Base-by-base conservation (phyloP, 257 asterid species). In the Forsythia suspensa region DNA sequence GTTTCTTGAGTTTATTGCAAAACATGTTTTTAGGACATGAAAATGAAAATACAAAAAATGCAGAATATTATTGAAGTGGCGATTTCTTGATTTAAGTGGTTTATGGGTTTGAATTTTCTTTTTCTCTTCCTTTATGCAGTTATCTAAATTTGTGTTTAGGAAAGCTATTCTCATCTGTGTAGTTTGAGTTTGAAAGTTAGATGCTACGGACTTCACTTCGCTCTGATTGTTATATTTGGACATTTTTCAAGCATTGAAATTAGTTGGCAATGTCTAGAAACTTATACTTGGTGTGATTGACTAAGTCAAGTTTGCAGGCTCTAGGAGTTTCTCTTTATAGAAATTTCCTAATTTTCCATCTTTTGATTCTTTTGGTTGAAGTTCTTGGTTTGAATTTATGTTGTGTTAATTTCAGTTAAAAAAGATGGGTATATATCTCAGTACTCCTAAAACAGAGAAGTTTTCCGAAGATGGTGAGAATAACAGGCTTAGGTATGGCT, bases 391-490 rank as follows among this genome's bases (percentile, higher is more conserved):
- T 41, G 81, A 40, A 52, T 67, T 70, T 61, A 51, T 38, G 46
- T 37, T 46, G 52, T 55, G 75, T 44, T 78, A 82, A 59, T 89
- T 79, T 52, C 90, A 88, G 94, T 79, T 85, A 41, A 66, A 77
- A 82, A 79, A 77, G 88, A 95, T 95, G 98, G 98, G 98, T 72
- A 80, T 95, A 83, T 95, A 95, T 86, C 90, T 95, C 66, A 95
- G 98, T 81, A 85, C 91, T 79, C 98, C 98, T 3, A 95, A 92
- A 82, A 95, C 98, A 4, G 98, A 95, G 70, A 93, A 95, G 73
- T 76, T 88, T 40, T 95, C 98, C 8, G 97, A 95, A 81, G 97
- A 95, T 82, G 98, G 97, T 4, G 93, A 85, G 83, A 93, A 88
- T 75, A 68, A 36, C 79, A 88, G 91, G 86, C 89, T 95, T 79